Evolutionary conservation across 345 rosid species (phyloP), one percentile per base, ranked within the genome.

Genomic region (Eucalyptus tenuipes): DNA sequence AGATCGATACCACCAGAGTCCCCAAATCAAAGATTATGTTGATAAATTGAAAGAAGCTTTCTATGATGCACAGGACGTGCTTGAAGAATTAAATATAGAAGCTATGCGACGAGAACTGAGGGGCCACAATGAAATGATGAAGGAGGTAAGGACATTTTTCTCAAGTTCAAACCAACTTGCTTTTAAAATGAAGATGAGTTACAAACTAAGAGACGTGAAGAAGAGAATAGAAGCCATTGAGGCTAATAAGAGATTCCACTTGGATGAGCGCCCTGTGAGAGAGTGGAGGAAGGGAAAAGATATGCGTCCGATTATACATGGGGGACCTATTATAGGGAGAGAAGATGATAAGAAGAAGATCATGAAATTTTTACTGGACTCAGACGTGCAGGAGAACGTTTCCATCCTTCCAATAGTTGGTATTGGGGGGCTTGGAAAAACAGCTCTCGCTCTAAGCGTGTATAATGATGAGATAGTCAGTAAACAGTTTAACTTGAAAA

Each of bases 51-150:
- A 86, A 59, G 92, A 88, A 7, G 90, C 88, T 2, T 44, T 90
- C 20, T 91, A 88, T 85, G 92, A 92, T 22, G 92, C 91, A 1
- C 92, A 93, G 7, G 95, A 92, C 29, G 53, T 93, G 90, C 88
- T 90, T 5, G 92, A 92, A 71, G 93, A 91, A 40, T 71, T 93
- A 64, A 86, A 90, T 2, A 84, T 89, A 5, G 89, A 88, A 57
- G 87, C 64, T 40, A 10, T 42, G 33, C 87, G 55, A 64, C 87
- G 29, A 27, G 87, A 89, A 13, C 2, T 37, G 52, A 48, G 86
- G 86, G 24, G 16, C 17, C 22, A 66, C 20, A 66, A 2, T 7
- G 11, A 2, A 31, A 15, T 31, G 40, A 66, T 7, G 1, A 85
- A 85, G 9, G 7, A 7, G 81, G 64, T 87, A 16, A 71, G 79